Evolutionary conservation across 2,329 filamentous ascomycete genomes (phyloP), one percentile per base, ranked within the genome.

Genomic region (Stromatinia cepivora): DNA sequence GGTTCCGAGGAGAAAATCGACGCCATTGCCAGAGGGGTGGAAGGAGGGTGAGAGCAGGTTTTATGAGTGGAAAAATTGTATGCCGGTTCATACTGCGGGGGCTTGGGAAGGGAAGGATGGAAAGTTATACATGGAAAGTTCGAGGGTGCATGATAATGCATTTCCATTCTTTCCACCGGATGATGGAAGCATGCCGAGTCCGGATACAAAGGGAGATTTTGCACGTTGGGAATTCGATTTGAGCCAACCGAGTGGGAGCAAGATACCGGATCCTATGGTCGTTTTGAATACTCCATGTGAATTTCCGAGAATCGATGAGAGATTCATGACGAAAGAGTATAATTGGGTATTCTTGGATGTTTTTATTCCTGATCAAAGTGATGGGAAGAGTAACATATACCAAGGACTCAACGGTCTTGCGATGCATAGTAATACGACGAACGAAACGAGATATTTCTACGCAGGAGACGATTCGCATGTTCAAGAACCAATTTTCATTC

Each of bases 401-500:
- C 63, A 69, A 20, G 65, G 71, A 13, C 56, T 73, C n/a, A 70
- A 69, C 50, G 69, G 63, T 11, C 64, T 71, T 31, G 71, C 71
- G 5, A 71, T 70, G 63, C 70, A 71, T 17, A 62, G 17, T 9
- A 62, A 62, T 17, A 62, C 22, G 45, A 62, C 58, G 31, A 62
- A 34, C 0, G 72, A 75, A 63, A 79, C 76, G 17, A 75, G 78
- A 64, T 78, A 73, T 39, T 81, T 75, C 66, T 81, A 75, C 71
- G 79, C 77, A 28, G 80, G 79, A 1, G 78, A 77, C 36, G 79
- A 76, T 13, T 77, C 79, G 36, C 83, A 83, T 0, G 83, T 85
- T 71, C 84, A 86, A 74, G 85, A 87, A 71, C 84, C 85, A 0
- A 81, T 83, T 0, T 87, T 87, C 69, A 82, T 86, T 17, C 84